Conservation (phyloP, 2,329 filamentous ascomycete genomes). For the Phialemonium atrogriseum region DNA sequence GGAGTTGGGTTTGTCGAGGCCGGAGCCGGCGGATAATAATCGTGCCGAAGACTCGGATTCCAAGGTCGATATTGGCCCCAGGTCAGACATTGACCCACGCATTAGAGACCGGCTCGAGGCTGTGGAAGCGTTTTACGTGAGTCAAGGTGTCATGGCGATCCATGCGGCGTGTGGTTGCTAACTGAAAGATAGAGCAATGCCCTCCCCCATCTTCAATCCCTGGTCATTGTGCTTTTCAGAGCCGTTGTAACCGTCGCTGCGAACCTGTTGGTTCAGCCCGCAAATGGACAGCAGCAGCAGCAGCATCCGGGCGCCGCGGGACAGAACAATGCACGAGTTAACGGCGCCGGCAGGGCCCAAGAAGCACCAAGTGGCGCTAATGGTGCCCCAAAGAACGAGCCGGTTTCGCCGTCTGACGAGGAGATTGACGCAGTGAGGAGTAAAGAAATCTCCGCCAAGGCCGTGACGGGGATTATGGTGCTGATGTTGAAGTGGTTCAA, state of each 20-base stretch:
- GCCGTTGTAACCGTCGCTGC: slow-evolving; percentile 83
- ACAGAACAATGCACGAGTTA: slow-evolving; percentile 28
- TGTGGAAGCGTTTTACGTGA: slow-evolving; percentile 79
- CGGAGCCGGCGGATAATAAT: slow-evolving; percentile 24
- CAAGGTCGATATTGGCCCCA: slow-evolving; percentile 42
- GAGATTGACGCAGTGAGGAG: slow-evolving; percentile 75
- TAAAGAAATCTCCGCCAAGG: slow-evolving; percentile 84
- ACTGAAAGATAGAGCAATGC: slow-evolving; percentile 51
- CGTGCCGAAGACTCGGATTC: slow-evolving; percentile 25
- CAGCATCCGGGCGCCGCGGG: slow-evolving; percentile 32
- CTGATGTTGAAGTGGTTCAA: slow-evolving; percentile 96
- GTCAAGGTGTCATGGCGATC: too few species aligned
- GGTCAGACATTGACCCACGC: slow-evolving; percentile 39
- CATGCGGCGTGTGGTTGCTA: slow-evolving; percentile 14
- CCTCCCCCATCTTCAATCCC: slow-evolving; percentile 79
- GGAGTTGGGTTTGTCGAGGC: slow-evolving; percentile 36
- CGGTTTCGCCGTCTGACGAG: slow-evolving; percentile 51
- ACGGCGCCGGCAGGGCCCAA: slow-evolving; percentile 23
- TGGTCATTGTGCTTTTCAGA: slow-evolving; percentile 88
- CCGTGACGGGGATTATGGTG: slow-evolving; percentile 80
- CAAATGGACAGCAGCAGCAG: slow-evolving; percentile 35
- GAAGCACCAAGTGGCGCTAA: slow-evolving; percentile 21
- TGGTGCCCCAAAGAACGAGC: slow-evolving; percentile 24
- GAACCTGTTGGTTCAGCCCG: slow-evolving; percentile 59
- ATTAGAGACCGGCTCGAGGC: slow-evolving; percentile 58